Conservation (phyloP, 2,329 filamentous ascomycete genomes). For the Colletotrichum trifolii region DNA sequence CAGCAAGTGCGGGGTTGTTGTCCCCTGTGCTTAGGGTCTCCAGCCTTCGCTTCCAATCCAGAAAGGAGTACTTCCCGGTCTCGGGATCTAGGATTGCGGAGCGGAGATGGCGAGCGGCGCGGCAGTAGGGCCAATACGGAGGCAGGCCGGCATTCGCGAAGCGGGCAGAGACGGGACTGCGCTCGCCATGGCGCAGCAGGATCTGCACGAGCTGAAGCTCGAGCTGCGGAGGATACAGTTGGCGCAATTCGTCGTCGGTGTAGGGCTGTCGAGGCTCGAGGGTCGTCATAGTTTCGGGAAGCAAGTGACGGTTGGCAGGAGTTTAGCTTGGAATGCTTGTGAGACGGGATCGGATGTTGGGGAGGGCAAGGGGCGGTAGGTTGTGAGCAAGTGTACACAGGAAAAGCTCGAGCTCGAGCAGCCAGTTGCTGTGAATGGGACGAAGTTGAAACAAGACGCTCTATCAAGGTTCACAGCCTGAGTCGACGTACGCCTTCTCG, state of each 20-base stretch:
- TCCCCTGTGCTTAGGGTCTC: slow-evolving; percentile 79
- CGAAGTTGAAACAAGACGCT: neutral
- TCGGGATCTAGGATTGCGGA: slow-evolving; percentile 59
- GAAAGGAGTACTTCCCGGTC: slow-evolving; percentile 52
- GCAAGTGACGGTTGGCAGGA: slow-evolving; percentile 5
- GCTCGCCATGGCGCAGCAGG: slow-evolving; percentile 81
- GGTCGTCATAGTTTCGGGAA: slow-evolving; percentile 73
- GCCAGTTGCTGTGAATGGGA: slow-evolving; percentile 25
- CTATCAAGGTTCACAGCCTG: too few species aligned
- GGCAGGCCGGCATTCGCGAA: slow-evolving; percentile 82
- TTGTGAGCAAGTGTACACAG: neutral
- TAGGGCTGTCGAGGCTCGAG: slow-evolving; percentile 81
- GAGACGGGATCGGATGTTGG: slow-evolving; percentile 11
- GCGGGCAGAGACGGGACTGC: slow-evolving; percentile 86
- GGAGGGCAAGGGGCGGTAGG: neutral
- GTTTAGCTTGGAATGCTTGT: slow-evolving; percentile 30
- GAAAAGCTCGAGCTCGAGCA: slow-evolving; percentile 4
- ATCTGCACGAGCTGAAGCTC: slow-evolving; percentile 92
- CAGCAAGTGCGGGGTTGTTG: slow-evolving; percentile 76
- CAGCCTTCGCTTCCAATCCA: slow-evolving; percentile 77
- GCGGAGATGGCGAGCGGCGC: slow-evolving; percentile 76
- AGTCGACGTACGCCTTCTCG: too few species aligned
- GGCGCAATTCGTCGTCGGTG: slow-evolving; percentile 79
- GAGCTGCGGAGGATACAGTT: slow-evolving; percentile 83
- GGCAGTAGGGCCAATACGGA: slow-evolving; percentile 90